phyloP scores from a whole-genome alignment of 106 monocot species.

The Gastrodia elata region DNA sequence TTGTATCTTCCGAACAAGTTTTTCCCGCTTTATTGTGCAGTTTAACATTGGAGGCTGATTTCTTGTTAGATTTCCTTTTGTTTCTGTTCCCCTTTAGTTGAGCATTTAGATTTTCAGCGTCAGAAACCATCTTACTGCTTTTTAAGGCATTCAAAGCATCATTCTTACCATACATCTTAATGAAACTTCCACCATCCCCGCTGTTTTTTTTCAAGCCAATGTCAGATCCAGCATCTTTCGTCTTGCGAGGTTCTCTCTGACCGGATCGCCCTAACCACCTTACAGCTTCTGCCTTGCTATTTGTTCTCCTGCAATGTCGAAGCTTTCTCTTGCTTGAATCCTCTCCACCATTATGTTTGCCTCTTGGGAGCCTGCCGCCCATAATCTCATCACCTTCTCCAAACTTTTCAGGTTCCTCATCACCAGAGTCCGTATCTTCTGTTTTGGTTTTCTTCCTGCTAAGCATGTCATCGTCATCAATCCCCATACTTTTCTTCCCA shows the following conservation, averaged over 20 bases:
- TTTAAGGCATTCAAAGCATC: constrained; percentile 1
- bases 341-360: neutral
- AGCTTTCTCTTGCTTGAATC: neutral
- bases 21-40: neutral
- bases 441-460: constrained; percentile 4
- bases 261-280: neutral
- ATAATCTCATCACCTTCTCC: neutral
- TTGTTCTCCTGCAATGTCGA: neutral
- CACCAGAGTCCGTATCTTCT: constrained; percentile 1
- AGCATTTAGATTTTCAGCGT: neutral
- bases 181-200: neutral
- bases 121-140: neutral
- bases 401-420: neutral
- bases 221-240: neutral
- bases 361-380: neutral
- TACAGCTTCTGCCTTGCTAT: neutral
- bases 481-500: neutral
- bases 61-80: neutral
- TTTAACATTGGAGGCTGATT: neutral
- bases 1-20: neutral
- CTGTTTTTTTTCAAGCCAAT: neutral
- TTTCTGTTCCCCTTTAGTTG: neutral
- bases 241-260: neutral
- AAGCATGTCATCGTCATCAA: neutral
- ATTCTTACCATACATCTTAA: neutral